phyloP scores from a whole-genome alignment of 1,284 basidiomycete species.

The Apiotrichum porosum region DNA sequence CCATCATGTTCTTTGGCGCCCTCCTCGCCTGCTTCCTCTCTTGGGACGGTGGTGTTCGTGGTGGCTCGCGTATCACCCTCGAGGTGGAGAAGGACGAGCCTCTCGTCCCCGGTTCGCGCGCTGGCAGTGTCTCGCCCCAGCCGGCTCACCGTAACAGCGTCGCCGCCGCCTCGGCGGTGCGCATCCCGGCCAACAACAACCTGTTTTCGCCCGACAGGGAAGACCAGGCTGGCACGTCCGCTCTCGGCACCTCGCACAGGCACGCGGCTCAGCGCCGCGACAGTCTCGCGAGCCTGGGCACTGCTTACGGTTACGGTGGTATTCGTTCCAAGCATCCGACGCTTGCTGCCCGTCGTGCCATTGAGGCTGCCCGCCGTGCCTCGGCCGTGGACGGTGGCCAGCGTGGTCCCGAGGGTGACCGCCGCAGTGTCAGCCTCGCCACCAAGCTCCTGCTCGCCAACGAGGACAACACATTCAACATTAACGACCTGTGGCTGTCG shows the following conservation, averaged over 20 bases:
- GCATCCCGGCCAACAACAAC: slow-evolving; percentile 1
- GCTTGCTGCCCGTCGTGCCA: slow-evolving; percentile 44
- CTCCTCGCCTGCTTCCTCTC: slow-evolving; percentile 82
- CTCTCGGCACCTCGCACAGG: neutral
- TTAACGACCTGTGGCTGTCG: slow-evolving; percentile 50
- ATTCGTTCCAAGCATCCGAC: slow-evolving; percentile 49
- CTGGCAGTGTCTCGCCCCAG: slow-evolving; percentile 10
- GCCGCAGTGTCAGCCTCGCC: slow-evolving; percentile 57
- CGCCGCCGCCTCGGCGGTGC: slow-evolving; percentile 28
- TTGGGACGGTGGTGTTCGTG: slow-evolving; percentile 79
- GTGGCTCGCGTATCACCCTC: slow-evolving; percentile 70
- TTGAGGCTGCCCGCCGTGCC: slow-evolving; percentile 44
- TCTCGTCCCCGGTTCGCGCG: slow-evolving; percentile 14
- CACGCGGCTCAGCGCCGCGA: slow-evolving; percentile 13
- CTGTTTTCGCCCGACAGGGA: slow-evolving; percentile 2
- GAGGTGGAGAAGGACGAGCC: slow-evolving; percentile 62
- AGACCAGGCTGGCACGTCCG: neutral
- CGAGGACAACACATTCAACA: slow-evolving; percentile 50
- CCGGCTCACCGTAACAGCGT: slow-evolving; percentile 7
- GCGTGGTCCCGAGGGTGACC: slow-evolving; percentile 22
- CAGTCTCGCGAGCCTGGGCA: slow-evolving; percentile 42
- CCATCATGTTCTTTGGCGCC: slow-evolving; percentile 70
- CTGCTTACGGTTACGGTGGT: slow-evolving; percentile 47
- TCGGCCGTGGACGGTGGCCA: slow-evolving; percentile 31
- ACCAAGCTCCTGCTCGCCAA: slow-evolving; percentile 72